Conservation (phyloP, 352 stramenopile species). For the Pythium dissotocum region DNA sequence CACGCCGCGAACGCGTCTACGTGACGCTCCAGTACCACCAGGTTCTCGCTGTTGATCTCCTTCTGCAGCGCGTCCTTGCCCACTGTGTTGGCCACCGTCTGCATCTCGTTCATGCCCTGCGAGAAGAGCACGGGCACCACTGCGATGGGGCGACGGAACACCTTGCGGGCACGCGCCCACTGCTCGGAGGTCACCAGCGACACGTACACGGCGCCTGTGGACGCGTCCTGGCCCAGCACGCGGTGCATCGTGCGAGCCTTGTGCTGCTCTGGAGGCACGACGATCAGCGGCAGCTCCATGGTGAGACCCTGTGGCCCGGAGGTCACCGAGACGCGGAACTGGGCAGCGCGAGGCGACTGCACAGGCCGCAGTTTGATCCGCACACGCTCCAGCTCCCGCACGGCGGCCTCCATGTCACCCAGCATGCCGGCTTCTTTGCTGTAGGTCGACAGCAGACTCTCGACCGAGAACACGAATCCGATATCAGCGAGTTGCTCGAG, state of each 20-base stretch:
- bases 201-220: slow-evolving; percentile 75
- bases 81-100: slow-evolving; percentile 91
- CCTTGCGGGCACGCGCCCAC: slow-evolving; percentile 50
- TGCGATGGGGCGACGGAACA: slow-evolving; percentile 58
- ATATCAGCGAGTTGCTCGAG: slow-evolving; percentile 58
- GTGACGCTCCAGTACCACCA: slow-evolving; percentile 61
- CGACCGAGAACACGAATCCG: slow-evolving; percentile 83
- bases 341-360: slow-evolving; percentile 53
- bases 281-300: slow-evolving; percentile 78
- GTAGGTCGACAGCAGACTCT: slow-evolving; percentile 85
- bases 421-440: slow-evolving; percentile 85
- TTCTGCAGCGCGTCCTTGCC: slow-evolving; percentile 73
- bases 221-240: slow-evolving; percentile 67
- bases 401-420: slow-evolving; percentile 78
- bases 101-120: slow-evolving; percentile 93
- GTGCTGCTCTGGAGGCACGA: slow-evolving; percentile 32
- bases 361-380: slow-evolving; percentile 74
- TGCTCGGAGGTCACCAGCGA: slow-evolving; percentile 46
- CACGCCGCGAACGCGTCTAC: slow-evolving; percentile 40
- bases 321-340: slow-evolving; percentile 74
- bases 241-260: slow-evolving; percentile 64
- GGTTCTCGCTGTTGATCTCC: slow-evolving; percentile 82
- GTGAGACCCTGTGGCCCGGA: slow-evolving; percentile 56
- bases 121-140: slow-evolving; percentile 84
- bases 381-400: slow-evolving; percentile 70